phyloP scores from a whole-genome alignment of 495 filamentous ascomycete genomes.

The Trichocladium uniseriatum region DNA sequence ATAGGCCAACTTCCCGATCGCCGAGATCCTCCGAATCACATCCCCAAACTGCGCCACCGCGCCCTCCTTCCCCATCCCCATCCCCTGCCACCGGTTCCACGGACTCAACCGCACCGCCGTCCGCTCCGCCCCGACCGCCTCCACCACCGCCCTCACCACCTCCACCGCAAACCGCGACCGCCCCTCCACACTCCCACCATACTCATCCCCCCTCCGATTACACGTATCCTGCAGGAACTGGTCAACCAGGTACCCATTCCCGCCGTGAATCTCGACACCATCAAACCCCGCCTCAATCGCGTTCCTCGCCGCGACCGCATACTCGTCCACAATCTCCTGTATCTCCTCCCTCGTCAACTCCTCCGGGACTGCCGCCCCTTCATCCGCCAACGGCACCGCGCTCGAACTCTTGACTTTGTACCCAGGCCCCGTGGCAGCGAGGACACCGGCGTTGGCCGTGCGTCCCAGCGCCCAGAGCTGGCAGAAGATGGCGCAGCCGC shows the following conservation, averaged over 20 bases:
- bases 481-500: constrained; percentile 51
- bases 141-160: constrained; percentile 50
- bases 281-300: constrained; percentile 65
- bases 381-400: constrained; percentile 31
- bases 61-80: constrained; percentile 57
- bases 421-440: constrained; percentile 34
- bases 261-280: constrained; percentile 65
- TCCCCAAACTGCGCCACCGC: constrained; percentile 54
- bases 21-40: constrained; percentile 43
- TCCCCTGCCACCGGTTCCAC: constrained; percentile 56
- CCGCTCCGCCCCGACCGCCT: constrained; percentile 53
- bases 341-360: constrained; percentile 51
- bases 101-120: constrained; percentile 58
- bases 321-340: constrained; percentile 43
- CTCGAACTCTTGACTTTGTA: constrained; percentile 41
- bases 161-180: constrained; percentile 58
- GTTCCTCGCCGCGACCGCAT: constrained; percentile 51
- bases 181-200: constrained; percentile 66
- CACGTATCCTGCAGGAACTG: constrained; percentile 58
- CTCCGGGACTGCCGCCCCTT: constrained; percentile 31
- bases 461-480: constrained; percentile 66
- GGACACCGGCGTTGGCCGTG: constrained; percentile 32
- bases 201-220: constrained; percentile 57
- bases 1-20: constrained; percentile 49
- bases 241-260: constrained; percentile 68